These are phyloP conservation scores for Stagonosporopsis rhizophila DNA, from an alignment of 2,329 filamentous ascomycete species.

Conservation along the genomic window DNA sequence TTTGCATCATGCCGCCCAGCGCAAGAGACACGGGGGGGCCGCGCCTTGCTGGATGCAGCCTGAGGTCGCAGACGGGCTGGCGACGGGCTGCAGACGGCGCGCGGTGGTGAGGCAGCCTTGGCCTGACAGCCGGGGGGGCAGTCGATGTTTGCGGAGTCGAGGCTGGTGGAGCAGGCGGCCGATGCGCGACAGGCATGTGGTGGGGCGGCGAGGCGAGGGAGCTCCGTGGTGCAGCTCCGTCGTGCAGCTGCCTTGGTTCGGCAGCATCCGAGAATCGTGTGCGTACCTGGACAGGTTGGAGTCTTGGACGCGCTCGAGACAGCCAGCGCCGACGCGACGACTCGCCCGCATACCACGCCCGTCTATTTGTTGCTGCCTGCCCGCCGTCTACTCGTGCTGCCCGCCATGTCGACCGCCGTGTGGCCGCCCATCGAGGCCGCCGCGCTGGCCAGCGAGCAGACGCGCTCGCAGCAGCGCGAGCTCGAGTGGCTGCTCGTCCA, in stretches of 20 bases:
- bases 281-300: too few relatives aligned
- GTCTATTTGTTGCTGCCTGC: too few relatives aligned
- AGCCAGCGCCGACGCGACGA: too few relatives aligned
- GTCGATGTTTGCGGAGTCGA: slow-evolving; percentile 7
- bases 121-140: neutral
- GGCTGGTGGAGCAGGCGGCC: neutral
- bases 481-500: slow-evolving; percentile 69
- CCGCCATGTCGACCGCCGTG: slow-evolving; percentile 65
- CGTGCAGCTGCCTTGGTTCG: slow-evolving; percentile 11
- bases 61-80: neutral
- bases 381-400: too few relatives aligned
- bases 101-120: neutral
- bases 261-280: slow-evolving; percentile 6
- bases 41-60: slow-evolving; percentile 14
- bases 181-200: slow-evolving; percentile 8
- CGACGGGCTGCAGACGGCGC: neutral
- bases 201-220: slow-evolving; percentile 4
- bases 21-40: slow-evolving; percentile 1
- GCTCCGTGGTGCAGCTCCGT: too few relatives aligned
- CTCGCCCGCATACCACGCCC: too few relatives aligned
- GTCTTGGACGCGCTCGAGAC: too few relatives aligned
- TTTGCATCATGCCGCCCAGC: slow-evolving; percentile 17
- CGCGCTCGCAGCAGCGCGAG: slow-evolving; percentile 62
- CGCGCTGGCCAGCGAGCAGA: slow-evolving; percentile 60
- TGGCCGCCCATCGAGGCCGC: slow-evolving; percentile 64